A percentile compares a stretch with the other conserved stretches of the same genome.
Conservation (phyloP, 176 grass and related monocot genomes). For the Juncus inflexus region DNA sequence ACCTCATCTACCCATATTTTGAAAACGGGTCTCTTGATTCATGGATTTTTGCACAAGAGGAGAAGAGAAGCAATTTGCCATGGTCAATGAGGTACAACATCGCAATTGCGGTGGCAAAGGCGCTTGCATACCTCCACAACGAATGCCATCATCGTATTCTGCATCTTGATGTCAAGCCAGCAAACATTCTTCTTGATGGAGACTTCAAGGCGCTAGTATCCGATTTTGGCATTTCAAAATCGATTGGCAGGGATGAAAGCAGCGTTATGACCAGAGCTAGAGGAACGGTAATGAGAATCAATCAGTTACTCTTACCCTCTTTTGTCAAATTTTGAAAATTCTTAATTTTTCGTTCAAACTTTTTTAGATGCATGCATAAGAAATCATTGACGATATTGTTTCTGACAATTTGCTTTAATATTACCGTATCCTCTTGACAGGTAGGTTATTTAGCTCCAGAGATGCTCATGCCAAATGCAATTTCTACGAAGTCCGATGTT, state of each 20-base stretch:
- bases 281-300: conserved; percentile 1
- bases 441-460: conserved; percentile 53
- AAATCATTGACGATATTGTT: not conserved
- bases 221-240: conserved; percentile 54
- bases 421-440: not conserved
- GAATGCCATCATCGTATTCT: conserved; percentile 43
- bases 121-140: conserved; percentile 60
- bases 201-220: conserved; percentile 37
- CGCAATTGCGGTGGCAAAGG: conserved; percentile 46
- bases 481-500: conserved; percentile 47
- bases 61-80: conserved; percentile 21
- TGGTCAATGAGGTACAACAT: conserved; percentile 32
- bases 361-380: not conserved
- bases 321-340: too few species aligned
- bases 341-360: not conserved
- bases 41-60: conserved; percentile 43
- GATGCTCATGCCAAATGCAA: conserved; percentile 33
- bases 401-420: not conserved
- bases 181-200: conserved; percentile 61
- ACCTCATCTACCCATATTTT: conserved; percentile 51
- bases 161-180: conserved; percentile 65
- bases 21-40: conserved; percentile 49
- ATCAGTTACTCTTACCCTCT: not conserved
- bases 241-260: conserved; percentile 40
- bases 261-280: conserved; percentile 4